Percentiles rank a stretch among this genome's conserved stretches.
Conservation (phyloP, 2,329 filamentous ascomycete genomes). For the Septoria linicola region DNA sequence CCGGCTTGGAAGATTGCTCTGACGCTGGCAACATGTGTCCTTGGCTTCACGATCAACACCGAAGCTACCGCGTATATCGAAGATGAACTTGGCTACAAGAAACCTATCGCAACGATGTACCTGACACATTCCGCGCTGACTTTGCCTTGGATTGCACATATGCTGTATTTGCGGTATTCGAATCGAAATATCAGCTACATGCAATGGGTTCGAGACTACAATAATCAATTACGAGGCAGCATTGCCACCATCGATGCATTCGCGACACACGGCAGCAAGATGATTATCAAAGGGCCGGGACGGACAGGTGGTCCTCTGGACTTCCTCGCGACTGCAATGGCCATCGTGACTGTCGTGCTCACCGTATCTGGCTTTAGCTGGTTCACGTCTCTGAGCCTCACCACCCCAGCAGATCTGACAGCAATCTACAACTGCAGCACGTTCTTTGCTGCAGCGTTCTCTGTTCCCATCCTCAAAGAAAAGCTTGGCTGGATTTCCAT, state of each 20-base stretch:
- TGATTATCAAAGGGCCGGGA: slow-evolving; percentile 30
- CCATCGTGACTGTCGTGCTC: slow-evolving; percentile 33
- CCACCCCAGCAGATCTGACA: slow-evolving; percentile 37
- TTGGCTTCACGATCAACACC: slow-evolving; percentile 36
- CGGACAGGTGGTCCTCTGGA: slow-evolving; percentile 33
- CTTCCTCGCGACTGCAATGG: slow-evolving; percentile 35
- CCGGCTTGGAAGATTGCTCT: slow-evolving; percentile 25
- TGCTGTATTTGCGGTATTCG: slow-evolving; percentile 30
- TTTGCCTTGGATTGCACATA: slow-evolving; percentile 35
- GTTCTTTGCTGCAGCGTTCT: slow-evolving; percentile 38
- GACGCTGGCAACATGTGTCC: slow-evolving; percentile 31
- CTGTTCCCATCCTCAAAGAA: slow-evolving; percentile 35
- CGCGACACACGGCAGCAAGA: slow-evolving; percentile 27
- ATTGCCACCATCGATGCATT: slow-evolving; percentile 36
- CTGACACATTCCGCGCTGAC: slow-evolving; percentile 35
- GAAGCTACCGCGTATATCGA: slow-evolving; percentile 38
- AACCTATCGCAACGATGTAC: slow-evolving; percentile 37
- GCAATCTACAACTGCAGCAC: slow-evolving; percentile 40
- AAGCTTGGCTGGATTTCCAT: slow-evolving; percentile 32
- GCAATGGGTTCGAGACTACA: slow-evolving; percentile 35
- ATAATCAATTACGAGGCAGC: slow-evolving; percentile 32
- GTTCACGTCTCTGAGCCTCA: slow-evolving; percentile 35
- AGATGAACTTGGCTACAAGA: slow-evolving; percentile 36
- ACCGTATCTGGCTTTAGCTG: slow-evolving; percentile 35
- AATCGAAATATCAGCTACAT: slow-evolving; percentile 27